Conservation (phyloP, 1,284 basidiomycete species). For the Boletus calvinii region DNA sequence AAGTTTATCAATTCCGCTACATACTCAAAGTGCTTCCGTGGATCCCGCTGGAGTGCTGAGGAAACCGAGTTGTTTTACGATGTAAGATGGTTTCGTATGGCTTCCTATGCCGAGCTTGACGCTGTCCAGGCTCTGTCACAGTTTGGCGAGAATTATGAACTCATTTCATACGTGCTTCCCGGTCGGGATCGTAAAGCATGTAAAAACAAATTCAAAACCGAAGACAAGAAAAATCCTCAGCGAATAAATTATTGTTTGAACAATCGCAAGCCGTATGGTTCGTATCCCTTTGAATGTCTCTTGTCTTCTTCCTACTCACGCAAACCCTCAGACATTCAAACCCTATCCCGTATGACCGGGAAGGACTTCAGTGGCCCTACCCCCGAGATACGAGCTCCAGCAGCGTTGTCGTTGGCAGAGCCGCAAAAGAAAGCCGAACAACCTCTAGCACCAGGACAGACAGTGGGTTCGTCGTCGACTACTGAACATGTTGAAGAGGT, state of each 20-base stretch:
- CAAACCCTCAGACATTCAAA: conserved; percentile 55
- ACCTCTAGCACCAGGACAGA: neutral
- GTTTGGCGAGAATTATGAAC: conserved; percentile 90
- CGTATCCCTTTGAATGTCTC: conserved; percentile 19
- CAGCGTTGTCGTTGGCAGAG: conserved; percentile 30
- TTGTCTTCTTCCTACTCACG: conserved; percentile 3
- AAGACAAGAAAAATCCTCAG: conserved; percentile 76
- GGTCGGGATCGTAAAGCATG: conserved; percentile 85
- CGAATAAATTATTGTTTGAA: conserved; percentile 67
- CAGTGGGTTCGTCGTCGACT: conserved; percentile 4
- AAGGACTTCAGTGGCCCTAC: conserved; percentile 78
- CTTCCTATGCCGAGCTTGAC: conserved; percentile 6
- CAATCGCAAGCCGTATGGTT: conserved; percentile 70
- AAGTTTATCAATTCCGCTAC: conserved; percentile 86
- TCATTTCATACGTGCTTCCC: conserved; percentile 83
- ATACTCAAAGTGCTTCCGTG: conserved; percentile 73
- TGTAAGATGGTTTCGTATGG: conserved; percentile 43
- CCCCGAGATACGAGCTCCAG: conserved; percentile 63
- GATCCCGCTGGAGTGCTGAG: conserved; percentile 79
- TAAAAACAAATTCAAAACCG: conserved; percentile 88
- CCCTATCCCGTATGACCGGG: conserved; percentile 71
- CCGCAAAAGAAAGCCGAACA: conserved; percentile 8
- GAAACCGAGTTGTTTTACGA: conserved; percentile 87
- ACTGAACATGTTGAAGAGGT: conserved; percentile 28
- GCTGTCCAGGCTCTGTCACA: conserved; percentile 71